These are phyloP conservation scores for Aspergillus pseudoterreus DNA, from an alignment of 2,329 filamentous ascomycete species.

Conservation along the genomic window DNA sequence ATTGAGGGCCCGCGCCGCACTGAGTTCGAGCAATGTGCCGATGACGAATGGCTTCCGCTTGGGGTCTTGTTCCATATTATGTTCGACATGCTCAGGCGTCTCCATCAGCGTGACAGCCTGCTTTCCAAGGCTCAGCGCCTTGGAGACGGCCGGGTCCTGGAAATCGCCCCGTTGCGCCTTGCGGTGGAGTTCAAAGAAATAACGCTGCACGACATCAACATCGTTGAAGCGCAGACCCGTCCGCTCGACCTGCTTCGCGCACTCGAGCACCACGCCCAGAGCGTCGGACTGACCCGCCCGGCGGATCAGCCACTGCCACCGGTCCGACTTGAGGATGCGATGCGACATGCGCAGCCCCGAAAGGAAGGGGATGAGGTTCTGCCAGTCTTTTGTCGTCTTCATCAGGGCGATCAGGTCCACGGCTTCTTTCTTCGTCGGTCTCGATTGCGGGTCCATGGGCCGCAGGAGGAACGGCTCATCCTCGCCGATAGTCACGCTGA, in stretches of 20 bases:
- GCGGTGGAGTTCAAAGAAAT: conserved; percentile 37
- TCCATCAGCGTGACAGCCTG: conserved; percentile 36
- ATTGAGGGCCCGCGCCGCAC: conserved; percentile 40
- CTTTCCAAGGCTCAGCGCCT: conserved; percentile 31
- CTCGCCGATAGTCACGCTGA: conserved; percentile 37
- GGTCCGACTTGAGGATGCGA: conserved; percentile 18
- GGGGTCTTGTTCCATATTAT: conserved; percentile 27
- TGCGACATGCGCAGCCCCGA: conserved; percentile 33
- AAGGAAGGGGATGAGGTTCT: conserved; percentile 40
- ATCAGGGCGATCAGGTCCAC: conserved; percentile 32
- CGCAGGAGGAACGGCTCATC: conserved; percentile 38
- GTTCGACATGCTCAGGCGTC: conserved; percentile 26
- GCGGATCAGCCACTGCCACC: conserved; percentile 36
- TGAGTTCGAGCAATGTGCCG: conserved; percentile 43
- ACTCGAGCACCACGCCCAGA: conserved; percentile 33
- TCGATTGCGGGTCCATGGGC: conserved; percentile 31
- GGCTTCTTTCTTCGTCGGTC: conserved; percentile 32
- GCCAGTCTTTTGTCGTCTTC: conserved; percentile 36
- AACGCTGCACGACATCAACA: conserved; percentile 24
- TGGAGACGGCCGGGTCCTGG: conserved; percentile 26
- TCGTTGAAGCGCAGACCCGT: conserved; percentile 36
- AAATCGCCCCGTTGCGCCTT: conserved; percentile 32
- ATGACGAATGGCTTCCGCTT: conserved; percentile 41
- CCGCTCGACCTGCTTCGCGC: conserved; percentile 29
- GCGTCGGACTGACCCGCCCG: conserved; percentile 35